A percentile compares a stretch with the other conserved stretches of the same genome.
These are phyloP conservation scores for Cladosporium sphaerospermum DNA, from an alignment of 2,329 filamentous ascomycete species.

Conservation along the genomic window DNA sequence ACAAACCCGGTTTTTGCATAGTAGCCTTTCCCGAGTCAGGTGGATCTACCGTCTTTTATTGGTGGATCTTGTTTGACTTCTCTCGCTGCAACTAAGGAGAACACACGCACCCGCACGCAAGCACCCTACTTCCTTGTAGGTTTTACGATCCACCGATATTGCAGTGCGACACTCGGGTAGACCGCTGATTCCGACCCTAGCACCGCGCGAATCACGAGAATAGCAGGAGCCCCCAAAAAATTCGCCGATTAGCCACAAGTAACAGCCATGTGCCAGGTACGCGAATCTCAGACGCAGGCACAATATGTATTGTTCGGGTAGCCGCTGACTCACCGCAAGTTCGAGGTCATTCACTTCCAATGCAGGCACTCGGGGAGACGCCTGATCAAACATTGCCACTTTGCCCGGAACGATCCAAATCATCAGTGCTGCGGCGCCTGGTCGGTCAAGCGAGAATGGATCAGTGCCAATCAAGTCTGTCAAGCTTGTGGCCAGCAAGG, in stretches of 20 bases:
- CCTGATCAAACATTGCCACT: slow-evolving; percentile 66
- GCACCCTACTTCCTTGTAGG: slow-evolving; percentile 10
- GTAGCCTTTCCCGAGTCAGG: background rate
- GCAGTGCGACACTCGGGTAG: slow-evolving; percentile 4
- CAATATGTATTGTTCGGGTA: background rate
- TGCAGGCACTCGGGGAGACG: slow-evolving; percentile 58
- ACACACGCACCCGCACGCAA: slow-evolving; percentile 3
- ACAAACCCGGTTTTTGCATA: background rate
- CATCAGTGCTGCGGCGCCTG: slow-evolving; percentile 65
- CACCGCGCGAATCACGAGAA: background rate
- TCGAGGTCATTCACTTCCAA: slow-evolving; percentile 60
- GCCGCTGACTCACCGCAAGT: slow-evolving; percentile 54
- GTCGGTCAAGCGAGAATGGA: slow-evolving; percentile 54
- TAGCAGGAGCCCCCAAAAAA: background rate
- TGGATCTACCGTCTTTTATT: slow-evolving; percentile 7
- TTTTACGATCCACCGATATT: background rate
- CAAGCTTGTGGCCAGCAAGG: slow-evolving; percentile 30
- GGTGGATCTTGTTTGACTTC: slow-evolving; percentile 5
- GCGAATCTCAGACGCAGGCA: background rate
- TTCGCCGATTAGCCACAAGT: slow-evolving; percentile 1
- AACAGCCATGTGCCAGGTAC: slow-evolving; percentile 13
- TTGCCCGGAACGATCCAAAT: slow-evolving; percentile 63
- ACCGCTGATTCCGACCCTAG: slow-evolving; percentile 5
- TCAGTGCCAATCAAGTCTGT: slow-evolving; percentile 51
- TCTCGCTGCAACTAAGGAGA: background rate